phyloP scores from a whole-genome alignment of 192 early-diverging fungal species.

The Pilaira anomala region DNA sequence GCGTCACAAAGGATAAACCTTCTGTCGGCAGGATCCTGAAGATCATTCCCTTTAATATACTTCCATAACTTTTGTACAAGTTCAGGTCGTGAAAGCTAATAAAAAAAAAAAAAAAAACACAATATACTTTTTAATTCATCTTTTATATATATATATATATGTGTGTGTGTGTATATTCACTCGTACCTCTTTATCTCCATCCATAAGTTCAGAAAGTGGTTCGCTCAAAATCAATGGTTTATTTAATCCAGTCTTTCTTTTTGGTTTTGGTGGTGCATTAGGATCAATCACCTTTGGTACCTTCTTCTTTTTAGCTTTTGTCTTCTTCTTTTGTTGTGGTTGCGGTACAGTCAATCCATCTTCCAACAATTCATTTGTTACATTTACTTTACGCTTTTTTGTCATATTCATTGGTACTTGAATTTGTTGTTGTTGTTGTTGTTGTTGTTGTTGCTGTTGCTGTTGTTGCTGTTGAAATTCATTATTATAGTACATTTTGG shows the following conservation, averaged over 20 bases:
- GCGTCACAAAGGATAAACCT: slow-evolving; percentile 52
- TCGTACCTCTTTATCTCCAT: slow-evolving; percentile 44
- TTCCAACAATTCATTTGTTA: too few species aligned
- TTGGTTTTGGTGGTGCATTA: slow-evolving; percentile 39
- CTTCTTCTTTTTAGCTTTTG: slow-evolving; percentile 16
- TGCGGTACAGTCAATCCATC: too few species aligned
- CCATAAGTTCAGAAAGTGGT: slow-evolving; percentile 40
- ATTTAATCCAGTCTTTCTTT: slow-evolving; percentile 44
- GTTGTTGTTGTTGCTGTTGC: too few species aligned
- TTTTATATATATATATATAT: too few species aligned
- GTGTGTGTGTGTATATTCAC: background rate
- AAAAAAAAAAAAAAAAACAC: background rate
- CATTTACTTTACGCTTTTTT: too few species aligned
- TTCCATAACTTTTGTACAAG: slow-evolving; percentile 60
- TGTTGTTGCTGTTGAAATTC: too few species aligned
- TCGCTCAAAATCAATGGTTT: slow-evolving; percentile 46
- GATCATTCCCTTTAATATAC: slow-evolving; percentile 55
- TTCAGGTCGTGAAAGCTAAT: slow-evolving; percentile 54
- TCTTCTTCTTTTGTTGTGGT: slow-evolving; percentile 7
- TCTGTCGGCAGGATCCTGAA: slow-evolving; percentile 53
- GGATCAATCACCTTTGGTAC: slow-evolving; percentile 20
- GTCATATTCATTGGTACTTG: too few species aligned
- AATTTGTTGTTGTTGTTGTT: too few species aligned
- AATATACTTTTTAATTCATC: background rate
- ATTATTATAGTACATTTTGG: too few species aligned